Conservation (phyloP, 176 grass and related monocot genomes). For the Coix lacrymajobi region DNA sequence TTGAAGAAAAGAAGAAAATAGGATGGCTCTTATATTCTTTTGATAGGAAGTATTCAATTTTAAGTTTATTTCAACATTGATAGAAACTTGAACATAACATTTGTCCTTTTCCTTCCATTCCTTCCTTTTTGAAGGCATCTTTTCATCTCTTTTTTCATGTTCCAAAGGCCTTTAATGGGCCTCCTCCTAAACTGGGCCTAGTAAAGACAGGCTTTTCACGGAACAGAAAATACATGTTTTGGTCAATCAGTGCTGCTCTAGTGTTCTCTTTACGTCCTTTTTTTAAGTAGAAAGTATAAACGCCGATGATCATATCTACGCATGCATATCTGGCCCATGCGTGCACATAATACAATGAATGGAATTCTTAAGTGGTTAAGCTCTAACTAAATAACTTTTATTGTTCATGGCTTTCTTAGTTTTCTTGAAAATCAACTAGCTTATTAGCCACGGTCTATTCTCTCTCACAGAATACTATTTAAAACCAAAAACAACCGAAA, state of each 20-base stretch:
- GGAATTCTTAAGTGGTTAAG: neutral
- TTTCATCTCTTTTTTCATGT: neutral
- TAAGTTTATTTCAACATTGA: neutral
- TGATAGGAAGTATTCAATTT: neutral
- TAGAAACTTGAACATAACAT: neutral
- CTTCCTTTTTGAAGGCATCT: no score
- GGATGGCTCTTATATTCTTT: neutral
- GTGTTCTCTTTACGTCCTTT: no score
- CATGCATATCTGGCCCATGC: no score
- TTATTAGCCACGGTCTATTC: no score
- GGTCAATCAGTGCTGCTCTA: no score
- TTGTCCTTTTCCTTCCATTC: no score
- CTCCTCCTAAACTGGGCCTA: neutral
- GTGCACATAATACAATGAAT: no score
- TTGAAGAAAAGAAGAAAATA: neutral
- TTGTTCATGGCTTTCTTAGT: neutral
- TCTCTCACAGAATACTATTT: no score
- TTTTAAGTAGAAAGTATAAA: no score
- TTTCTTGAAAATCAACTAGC: neutral
- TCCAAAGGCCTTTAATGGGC: neutral
- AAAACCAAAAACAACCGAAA: no score
- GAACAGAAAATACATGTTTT: neutral
- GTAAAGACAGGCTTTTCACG: neutral
- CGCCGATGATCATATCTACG: no score
- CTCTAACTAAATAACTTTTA: neutral